Evolutionary conservation across 108 stramenopile species (phyloP).

Genomic region (Nitzschia sp.): DNA sequence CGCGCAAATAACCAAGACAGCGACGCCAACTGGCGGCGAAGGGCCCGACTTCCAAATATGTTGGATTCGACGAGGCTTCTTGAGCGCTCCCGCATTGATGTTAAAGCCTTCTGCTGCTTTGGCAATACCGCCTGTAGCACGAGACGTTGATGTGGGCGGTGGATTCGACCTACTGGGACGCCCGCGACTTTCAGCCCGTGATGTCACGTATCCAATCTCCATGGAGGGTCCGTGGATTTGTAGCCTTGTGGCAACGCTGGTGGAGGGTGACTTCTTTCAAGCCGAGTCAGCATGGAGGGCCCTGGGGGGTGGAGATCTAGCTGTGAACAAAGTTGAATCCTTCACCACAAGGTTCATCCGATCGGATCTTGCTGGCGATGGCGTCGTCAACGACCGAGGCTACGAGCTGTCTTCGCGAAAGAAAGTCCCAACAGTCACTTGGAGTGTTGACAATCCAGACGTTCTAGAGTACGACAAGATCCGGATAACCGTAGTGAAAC

Average conservation of each 20-base stretch:
- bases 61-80: neutral
- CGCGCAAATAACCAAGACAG: no score
- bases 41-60: no score
- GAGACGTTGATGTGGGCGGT: constrained; percentile 54
- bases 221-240: constrained; percentile 57
- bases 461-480: constrained; percentile 20
- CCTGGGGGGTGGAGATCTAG: constrained; percentile 44
- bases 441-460: constrained; percentile 31
- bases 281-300: constrained; percentile 52
- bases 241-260: constrained; percentile 40
- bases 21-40: no score
- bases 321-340: constrained; percentile 24
- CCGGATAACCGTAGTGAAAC: constrained; percentile 39
- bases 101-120: neutral
- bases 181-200: constrained; percentile 1
- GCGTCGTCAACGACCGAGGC: constrained; percentile 55
- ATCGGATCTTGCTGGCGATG: constrained; percentile 28
- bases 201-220: constrained; percentile 53
- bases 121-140: constrained; percentile 3
- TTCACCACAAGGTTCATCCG: constrained; percentile 42
- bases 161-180: constrained; percentile 54
- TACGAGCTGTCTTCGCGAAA: constrained; percentile 43
- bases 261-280: constrained; percentile 63
- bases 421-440: neutral
- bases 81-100: neutral